phyloP scores from a whole-genome alignment of 768 basidiomycete species.

The Amanita fuliginea region DNA sequence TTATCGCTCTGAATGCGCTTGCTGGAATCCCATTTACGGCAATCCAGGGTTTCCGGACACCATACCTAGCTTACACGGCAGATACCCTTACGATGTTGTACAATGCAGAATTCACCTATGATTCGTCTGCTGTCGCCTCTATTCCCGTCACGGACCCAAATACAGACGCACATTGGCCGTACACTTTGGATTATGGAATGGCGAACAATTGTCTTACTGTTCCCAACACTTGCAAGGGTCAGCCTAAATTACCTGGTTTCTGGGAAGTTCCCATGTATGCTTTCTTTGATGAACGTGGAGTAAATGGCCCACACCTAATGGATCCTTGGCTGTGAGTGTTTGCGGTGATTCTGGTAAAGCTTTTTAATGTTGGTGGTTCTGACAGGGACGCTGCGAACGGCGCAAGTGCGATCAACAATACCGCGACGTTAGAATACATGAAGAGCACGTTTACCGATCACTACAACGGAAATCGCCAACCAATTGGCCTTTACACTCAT shows the following conservation, averaged over 20 bases:
- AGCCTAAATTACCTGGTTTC: constrained; percentile 63
- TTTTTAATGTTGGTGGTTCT: neutral
- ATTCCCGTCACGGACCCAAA: constrained; percentile 52
- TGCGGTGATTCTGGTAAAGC: neutral
- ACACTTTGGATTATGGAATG: constrained; percentile 70
- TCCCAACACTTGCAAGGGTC: constrained; percentile 47
- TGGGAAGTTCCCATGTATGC: constrained; percentile 87
- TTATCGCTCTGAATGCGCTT: constrained; percentile 68
- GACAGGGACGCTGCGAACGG: constrained; percentile 47
- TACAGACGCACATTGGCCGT: constrained; percentile 79
- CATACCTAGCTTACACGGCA: constrained; percentile 55
- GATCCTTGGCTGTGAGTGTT: constrained; percentile 67
- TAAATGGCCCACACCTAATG: constrained; percentile 58
- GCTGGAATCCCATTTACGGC: constrained; percentile 60
- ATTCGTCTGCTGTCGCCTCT: constrained; percentile 50
- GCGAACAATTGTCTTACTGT: constrained; percentile 65
- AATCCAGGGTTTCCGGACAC: constrained; percentile 69
- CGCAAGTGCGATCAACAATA: constrained; percentile 35
- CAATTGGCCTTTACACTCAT: constrained; percentile 74
- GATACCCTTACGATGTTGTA: constrained; percentile 52
- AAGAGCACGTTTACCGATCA: constrained; percentile 63
- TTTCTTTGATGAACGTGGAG: constrained; percentile 51
- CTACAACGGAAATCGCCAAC: constrained; percentile 66
- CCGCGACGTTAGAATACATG: constrained; percentile 61
- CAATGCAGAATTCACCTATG: constrained; percentile 56